Evolutionary conservation across 176 grass and related monocot species (phyloP).

Genomic region (Carex littledalei): DNA sequence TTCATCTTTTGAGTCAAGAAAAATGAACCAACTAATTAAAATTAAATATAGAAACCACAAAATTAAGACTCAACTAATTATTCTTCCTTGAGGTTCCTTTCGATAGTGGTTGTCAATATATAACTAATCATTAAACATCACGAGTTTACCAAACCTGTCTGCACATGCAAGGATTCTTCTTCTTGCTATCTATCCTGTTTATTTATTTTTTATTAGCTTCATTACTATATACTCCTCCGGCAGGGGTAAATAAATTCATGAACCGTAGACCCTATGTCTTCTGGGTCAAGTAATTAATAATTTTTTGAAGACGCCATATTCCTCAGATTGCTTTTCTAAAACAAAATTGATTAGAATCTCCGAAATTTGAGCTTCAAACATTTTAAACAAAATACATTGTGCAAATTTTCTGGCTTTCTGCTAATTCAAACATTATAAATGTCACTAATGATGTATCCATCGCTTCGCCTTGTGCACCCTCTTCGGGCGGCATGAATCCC

Average conservation of each 20-base stretch:
- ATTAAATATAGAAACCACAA: neutral
- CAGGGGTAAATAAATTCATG: neutral
- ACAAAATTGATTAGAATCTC: neutral
- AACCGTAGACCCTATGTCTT: neutral
- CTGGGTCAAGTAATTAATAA: neutral
- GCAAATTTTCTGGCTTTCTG: too few species aligned
- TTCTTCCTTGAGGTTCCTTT: neutral
- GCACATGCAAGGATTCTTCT: slow-evolving; percentile 5
- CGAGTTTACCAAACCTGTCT: neutral
- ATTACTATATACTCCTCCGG: neutral
- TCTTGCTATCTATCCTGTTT: neutral
- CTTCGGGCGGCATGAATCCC: neutral
- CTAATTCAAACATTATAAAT: neutral
- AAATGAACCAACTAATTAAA: too few species aligned
- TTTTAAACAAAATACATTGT: neutral
- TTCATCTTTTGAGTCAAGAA: too few species aligned
- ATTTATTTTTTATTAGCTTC: neutral
- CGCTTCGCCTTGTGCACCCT: neutral
- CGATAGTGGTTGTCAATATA: neutral
- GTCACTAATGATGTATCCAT: neutral
- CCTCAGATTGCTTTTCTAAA: neutral
- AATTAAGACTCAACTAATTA: neutral
- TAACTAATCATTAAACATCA: neutral
- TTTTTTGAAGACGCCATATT: neutral
- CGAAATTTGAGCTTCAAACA: neutral